These are phyloP conservation scores for Anthracocystis setariae DNA, from an alignment of 1,284 basidiomycete species.

Conservation along the genomic window DNA sequence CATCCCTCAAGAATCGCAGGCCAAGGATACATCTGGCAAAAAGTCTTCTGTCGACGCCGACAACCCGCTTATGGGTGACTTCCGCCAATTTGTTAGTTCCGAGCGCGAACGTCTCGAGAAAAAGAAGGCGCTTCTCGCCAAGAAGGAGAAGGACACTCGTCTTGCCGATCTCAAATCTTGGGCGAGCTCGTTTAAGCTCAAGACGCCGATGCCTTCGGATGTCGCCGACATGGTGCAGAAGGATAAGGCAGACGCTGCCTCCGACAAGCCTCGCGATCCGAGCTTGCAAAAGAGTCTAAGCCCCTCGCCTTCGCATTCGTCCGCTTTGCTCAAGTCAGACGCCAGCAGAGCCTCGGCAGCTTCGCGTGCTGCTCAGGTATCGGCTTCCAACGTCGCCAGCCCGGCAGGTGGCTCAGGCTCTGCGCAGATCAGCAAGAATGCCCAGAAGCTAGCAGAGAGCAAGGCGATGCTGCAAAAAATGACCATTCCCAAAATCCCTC, in stretches of 20 bases:
- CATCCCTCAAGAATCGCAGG: conserved; percentile 28
- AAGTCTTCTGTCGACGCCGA: conserved; percentile 32
- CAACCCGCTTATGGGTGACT: conserved; percentile 60
- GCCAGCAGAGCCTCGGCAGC: conserved; percentile 28
- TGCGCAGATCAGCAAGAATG: conserved; percentile 21
- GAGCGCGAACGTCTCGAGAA: conserved; percentile 72
- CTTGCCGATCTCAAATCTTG: conserved; percentile 92
- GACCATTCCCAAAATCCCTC: conserved; percentile 86
- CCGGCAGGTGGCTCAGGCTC: conserved; percentile 31
- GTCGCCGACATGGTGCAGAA: conserved; percentile 76
- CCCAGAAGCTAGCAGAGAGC: conserved; percentile 49
- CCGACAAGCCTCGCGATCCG: conserved; percentile 60
- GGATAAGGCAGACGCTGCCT: conserved; percentile 51
- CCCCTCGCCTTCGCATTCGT: conserved; percentile 45
- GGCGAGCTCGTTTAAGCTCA: conserved; percentile 93
- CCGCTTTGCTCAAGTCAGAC: conserved; percentile 18
- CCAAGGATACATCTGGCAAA: conserved; percentile 20
- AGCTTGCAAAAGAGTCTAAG: conserved; percentile 58
- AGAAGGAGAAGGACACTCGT: conserved; percentile 91
- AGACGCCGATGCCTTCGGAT: conserved; percentile 92
- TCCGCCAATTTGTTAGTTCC: conserved; percentile 63
- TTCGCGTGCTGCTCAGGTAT: conserved; percentile 26
- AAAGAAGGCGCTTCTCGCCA: conserved; percentile 87
- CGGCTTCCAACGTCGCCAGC: conserved; percentile 30
- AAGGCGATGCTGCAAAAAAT: conserved; percentile 69